Evolutionary conservation across 495 filamentous ascomycete species (phyloP).

Genomic region (Aspergillus avenaceus): DNA sequence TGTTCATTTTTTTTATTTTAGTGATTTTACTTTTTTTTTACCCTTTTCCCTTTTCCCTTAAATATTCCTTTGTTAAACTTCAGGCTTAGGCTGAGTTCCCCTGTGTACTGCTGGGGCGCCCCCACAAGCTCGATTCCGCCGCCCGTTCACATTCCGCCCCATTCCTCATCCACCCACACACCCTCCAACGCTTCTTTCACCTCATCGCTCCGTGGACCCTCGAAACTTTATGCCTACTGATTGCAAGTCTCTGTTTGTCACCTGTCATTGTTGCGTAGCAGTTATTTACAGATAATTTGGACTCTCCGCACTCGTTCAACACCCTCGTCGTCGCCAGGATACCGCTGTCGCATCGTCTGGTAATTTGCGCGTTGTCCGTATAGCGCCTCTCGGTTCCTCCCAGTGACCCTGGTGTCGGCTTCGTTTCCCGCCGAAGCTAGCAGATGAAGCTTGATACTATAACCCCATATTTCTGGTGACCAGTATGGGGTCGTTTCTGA

Average conservation of each 20-base stretch:
- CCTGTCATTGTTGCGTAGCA: slow-evolving; percentile 5
- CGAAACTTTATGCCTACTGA: slow-evolving; percentile 9
- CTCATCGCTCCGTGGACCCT: slow-evolving; percentile 9
- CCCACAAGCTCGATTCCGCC: slow-evolving; percentile 20
- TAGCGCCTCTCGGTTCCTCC: slow-evolving; percentile 6
- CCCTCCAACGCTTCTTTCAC: slow-evolving; percentile 4
- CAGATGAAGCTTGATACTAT: slow-evolving; percentile 33
- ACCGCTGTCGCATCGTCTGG: slow-evolving; percentile 12
- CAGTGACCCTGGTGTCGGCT: slow-evolving; percentile 14
- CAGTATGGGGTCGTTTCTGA: slow-evolving; percentile 44
- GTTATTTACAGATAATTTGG: neutral
- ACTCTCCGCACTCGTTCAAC: neutral
- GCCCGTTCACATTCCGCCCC: slow-evolving; percentile 23
- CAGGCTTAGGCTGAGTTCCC: slow-evolving; percentile 1
- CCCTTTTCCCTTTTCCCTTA: slow-evolving; percentile 1
- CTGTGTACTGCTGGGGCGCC: slow-evolving; percentile 1
- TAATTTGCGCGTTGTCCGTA: slow-evolving; percentile 8
- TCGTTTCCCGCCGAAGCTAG: slow-evolving; percentile 14
- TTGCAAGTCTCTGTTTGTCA: slow-evolving; percentile 5
- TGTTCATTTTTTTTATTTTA: no score
- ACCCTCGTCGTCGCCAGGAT: neutral
- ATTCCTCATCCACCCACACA: slow-evolving; percentile 15
- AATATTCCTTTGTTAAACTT: neutral
- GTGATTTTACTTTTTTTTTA: slow-evolving; percentile 1
- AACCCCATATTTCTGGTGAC: slow-evolving; percentile 20